phyloP scores from a whole-genome alignment of 2,329 filamentous ascomycete genomes.

The Cladosporium colombiae region DNA sequence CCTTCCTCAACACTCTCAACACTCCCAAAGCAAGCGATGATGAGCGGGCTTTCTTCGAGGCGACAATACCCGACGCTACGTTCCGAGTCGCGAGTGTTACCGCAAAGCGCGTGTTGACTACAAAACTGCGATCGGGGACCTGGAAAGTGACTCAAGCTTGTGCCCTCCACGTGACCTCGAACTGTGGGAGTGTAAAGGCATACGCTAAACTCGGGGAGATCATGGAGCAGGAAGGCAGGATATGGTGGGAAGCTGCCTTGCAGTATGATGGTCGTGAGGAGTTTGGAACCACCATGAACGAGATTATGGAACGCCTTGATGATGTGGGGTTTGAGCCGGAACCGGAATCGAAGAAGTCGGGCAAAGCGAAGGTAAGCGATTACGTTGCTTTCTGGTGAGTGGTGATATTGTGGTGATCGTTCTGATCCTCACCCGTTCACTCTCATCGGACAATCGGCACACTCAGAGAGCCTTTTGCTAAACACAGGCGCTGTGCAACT shows the following conservation, averaged over 20 bases:
- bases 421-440: not conserved
- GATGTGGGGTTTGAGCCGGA: not conserved
- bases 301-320: conserved; percentile 9
- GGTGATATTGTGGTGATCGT: not conserved
- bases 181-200: not conserved
- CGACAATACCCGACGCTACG: conserved; percentile 10
- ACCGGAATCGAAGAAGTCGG: not conserved
- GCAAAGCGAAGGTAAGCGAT: not conserved
- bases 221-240: conserved; percentile 17
- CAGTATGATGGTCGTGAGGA: conserved; percentile 9
- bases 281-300: not conserved
- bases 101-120: conserved; percentile 24
- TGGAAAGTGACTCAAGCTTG: conserved; percentile 14
- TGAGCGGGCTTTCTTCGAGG: conserved; percentile 18
- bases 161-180: not conserved
- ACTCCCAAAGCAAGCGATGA: conserved; percentile 2
- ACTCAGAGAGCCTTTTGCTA: not conserved
- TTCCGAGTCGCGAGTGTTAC: conserved; percentile 24
- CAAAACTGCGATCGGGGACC: not conserved
- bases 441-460: not conserved
- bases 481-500: not conserved
- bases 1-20: conserved; percentile 19
- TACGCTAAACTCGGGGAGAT: not conserved
- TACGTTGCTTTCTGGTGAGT: conserved; percentile 13
- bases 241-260: conserved; percentile 30